These are phyloP conservation scores for Prunus yedoensis DNA, from an alignment of 331 rosid genomes.

Conservation along the genomic window DNA sequence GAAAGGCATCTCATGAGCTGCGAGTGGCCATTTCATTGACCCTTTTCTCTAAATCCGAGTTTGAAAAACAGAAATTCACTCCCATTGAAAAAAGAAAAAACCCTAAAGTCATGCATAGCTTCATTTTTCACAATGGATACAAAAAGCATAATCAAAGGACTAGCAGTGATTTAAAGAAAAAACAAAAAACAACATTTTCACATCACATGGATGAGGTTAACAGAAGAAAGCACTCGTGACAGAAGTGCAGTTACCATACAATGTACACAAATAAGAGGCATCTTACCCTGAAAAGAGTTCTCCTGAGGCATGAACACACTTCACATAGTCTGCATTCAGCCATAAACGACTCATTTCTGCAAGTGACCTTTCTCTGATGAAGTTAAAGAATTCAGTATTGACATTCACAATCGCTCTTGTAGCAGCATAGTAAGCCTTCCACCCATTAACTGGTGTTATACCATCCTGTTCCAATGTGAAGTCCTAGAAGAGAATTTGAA, in stretches of 20 bases:
- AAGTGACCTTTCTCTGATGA: conserved; percentile 73
- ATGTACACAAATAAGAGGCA: not conserved
- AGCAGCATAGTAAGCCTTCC: conserved; percentile 99
- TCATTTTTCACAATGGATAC: not conserved
- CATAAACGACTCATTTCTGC: conserved; percentile 87
- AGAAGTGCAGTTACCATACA: not conserved
- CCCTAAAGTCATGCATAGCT: not conserved
- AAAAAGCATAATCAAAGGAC: not conserved
- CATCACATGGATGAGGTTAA: not conserved
- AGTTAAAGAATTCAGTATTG: conserved; percentile 83
- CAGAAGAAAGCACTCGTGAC: not conserved
- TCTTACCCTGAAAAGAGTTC: conserved; percentile 89
- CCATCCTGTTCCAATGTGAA: conserved; percentile 89
- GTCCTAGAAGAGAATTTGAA: conserved; percentile 55
- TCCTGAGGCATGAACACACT: conserved; percentile 92
- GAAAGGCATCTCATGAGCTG: not conserved
- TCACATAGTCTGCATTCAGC: conserved; percentile 94
- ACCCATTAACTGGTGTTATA: conserved; percentile 78
- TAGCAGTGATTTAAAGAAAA: not conserved
- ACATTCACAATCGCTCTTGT: conserved; percentile 83
- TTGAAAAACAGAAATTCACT: not conserved
- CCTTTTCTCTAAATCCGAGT: not conserved
- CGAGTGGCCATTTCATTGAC: not conserved
- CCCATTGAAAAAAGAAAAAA: not conserved
- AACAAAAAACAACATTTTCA: not conserved